phyloP scores from a whole-genome alignment of 306 rosid genomes.

The Benincasa hispida region DNA sequence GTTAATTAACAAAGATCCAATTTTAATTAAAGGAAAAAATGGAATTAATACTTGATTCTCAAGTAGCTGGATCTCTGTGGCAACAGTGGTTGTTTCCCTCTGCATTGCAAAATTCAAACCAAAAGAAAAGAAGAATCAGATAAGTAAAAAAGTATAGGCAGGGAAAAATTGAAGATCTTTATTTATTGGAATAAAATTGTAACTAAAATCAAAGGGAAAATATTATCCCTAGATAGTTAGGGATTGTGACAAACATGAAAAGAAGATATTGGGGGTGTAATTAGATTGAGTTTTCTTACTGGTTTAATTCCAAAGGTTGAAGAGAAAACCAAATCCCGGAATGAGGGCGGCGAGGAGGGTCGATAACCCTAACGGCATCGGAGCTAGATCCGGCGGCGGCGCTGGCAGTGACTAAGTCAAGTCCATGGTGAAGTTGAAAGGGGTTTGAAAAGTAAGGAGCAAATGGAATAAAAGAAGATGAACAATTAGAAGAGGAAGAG shows the following conservation, averaged over 20 bases:
- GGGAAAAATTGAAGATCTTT: not conserved
- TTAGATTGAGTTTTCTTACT: constrained; percentile 34
- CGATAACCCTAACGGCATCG: constrained; percentile 33
- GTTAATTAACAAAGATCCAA: not conserved
- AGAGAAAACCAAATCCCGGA: constrained; percentile 95
- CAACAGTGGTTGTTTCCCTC: constrained; percentile 66
- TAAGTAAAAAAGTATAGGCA: too few relatives aligned
- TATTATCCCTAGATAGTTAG: not conserved
- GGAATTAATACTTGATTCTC: constrained; percentile 55
- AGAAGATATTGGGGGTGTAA: not conserved
- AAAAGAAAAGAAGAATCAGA: not conserved
- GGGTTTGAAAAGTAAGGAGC: constrained; percentile 33
- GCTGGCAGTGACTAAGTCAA: not conserved
- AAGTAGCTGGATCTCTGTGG: constrained; percentile 86
- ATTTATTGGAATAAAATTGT: not conserved
- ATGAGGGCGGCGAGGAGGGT: constrained; percentile 86
- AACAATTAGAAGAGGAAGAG: constrained; percentile 18
- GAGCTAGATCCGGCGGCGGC: constrained; percentile 19
- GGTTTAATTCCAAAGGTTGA: constrained; percentile 57
- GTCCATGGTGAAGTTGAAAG: not conserved
- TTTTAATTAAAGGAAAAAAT: not conserved
- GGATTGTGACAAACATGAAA: not conserved
- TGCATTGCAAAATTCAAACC: constrained; percentile 24
- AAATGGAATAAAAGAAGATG: constrained; percentile 40
- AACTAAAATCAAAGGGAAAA: not conserved